phyloP scores from a whole-genome alignment of 306 rosid genomes.

The Cicer judaicum region DNA sequence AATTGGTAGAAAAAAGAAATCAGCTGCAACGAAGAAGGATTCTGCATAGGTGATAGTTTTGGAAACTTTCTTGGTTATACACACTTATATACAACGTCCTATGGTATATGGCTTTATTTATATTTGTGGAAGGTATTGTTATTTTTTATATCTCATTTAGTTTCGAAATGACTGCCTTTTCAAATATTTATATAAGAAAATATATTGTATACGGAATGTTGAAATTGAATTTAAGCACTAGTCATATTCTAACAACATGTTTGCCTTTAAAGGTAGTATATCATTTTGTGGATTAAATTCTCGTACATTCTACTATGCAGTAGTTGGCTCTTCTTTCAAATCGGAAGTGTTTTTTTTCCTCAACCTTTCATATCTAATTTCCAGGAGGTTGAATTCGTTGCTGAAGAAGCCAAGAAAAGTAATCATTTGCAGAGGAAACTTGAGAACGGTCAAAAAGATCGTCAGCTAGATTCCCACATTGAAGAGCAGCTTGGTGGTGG shows the following conservation, averaged over 20 bases:
- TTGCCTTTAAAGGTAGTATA: background rate
- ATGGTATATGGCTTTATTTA: no score
- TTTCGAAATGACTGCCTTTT: no score
- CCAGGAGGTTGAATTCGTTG: slow-evolving; percentile 50
- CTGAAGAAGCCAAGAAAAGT: slow-evolving; percentile 55
- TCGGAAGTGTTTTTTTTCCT: background rate
- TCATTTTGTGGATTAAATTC: background rate
- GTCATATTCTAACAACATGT: no score
- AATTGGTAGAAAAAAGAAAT: slow-evolving; percentile 58
- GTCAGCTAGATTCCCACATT: slow-evolving; percentile 49
- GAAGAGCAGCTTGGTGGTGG: slow-evolving; percentile 61
- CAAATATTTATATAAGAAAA: no score
- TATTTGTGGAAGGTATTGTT: no score
- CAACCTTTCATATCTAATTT: background rate
- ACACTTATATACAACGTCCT: no score
- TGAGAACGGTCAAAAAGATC: slow-evolving; percentile 53
- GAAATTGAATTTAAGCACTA: no score
- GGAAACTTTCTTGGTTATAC: background rate
- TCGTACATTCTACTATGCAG: background rate
- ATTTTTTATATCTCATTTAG: no score
- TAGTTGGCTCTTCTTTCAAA: background rate
- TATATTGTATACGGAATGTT: no score
- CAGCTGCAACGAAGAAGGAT: slow-evolving; percentile 52
- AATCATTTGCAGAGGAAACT: slow-evolving; percentile 52
- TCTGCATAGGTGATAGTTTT: slow-evolving; percentile 43